Evolutionary conservation across 2,329 filamentous ascomycete genomes (phyloP).

Genomic region (Xylaria sp.): DNA sequence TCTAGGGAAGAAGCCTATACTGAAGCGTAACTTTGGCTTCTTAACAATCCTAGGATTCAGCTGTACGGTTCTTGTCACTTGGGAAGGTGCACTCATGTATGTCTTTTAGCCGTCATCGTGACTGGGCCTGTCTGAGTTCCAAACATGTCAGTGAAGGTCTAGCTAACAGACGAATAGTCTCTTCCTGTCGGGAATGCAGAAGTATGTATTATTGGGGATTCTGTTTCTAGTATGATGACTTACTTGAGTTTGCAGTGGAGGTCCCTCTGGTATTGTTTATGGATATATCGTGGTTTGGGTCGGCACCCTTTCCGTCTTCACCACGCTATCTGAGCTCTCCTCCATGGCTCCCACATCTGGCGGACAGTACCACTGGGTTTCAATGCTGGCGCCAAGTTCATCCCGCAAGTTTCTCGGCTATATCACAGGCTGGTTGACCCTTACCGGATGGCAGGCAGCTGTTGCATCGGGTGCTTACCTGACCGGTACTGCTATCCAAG

Average conservation of each 20-base stretch:
- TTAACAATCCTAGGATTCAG: conserved; percentile 31
- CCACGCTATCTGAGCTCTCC: conserved; percentile 49
- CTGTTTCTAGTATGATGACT: no score
- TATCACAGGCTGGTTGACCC: conserved; percentile 26
- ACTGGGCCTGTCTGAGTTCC: no score
- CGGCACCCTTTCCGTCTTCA: conserved; percentile 49
- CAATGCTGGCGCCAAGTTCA: conserved; percentile 29
- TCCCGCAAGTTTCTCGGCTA: conserved; percentile 27
- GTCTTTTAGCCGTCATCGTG: not conserved
- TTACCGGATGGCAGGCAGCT: conserved; percentile 28
- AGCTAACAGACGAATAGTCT: conserved; percentile 11
- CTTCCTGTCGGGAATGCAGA: conserved; percentile 23
- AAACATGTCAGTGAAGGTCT: no score
- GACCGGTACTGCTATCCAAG: conserved; percentile 26
- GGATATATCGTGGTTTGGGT: conserved; percentile 55
- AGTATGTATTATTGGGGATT: conserved; percentile 6
- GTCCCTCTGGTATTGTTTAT: conserved; percentile 51
- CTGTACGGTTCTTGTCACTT: conserved; percentile 31
- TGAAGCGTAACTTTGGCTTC: conserved; percentile 30
- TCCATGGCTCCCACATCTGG: conserved; percentile 42
- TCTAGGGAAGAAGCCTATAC: conserved; percentile 26
- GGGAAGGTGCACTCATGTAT: conserved; percentile 29
- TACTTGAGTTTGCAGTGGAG: conserved; percentile 16
- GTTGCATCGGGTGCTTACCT: conserved; percentile 21
- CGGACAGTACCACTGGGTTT: conserved; percentile 32